Base-by-base conservation (phyloP, 441 rosid genomes). In the Bocquillonia castaneifolia region DNA sequence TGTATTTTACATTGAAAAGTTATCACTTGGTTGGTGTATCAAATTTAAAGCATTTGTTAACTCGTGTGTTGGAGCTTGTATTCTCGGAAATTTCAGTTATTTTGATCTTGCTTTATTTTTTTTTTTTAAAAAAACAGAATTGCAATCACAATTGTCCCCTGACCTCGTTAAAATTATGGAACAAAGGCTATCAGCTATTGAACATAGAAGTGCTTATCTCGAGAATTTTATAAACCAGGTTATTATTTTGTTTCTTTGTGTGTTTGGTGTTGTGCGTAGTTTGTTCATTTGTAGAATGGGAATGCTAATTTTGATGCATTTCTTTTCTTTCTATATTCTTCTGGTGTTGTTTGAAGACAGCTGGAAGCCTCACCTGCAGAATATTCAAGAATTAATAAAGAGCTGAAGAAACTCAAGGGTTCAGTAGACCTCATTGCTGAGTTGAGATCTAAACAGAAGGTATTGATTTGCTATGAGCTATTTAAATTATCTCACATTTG, bases 101-200 rank as follows among this genome's bases (percentile, higher is more conserved):
- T 26, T 17, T 26, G 14, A 7, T 52, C 12, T 10, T 52, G 25
- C 42, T 62, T 55, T 72, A 59, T 44, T 40, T 44, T 62, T 50
- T 67, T 67, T 64, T n/a, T n/a, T n/a, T n/a, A n/a, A n/a, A n/a
- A n/a, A n/a, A n/a, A 51, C 81, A 88, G 95, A 88, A 71, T 70
- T 75, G 72, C 77, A 82, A 48, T 76, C 85, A 39, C 82, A 81
- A 53, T 37, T 88, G 20, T 94, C 99, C 12, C 77, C 85, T 20
- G 89, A 84, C 69, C 88, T 94, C 17, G 67, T 94, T 28, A 85
- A 78, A 82, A 83, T 90, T 48, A 94, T 94, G 96, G 90, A 91
- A 25, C 82, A 80, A 69, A 83, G 84, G 78, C 57, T 88, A 25
- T 81, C 81, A 0, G 87, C 90, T 15, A 90, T 93, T 37, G 97